Conservation (phyloP, 805 yeast genomes). For the Candida caryicola region DNA sequence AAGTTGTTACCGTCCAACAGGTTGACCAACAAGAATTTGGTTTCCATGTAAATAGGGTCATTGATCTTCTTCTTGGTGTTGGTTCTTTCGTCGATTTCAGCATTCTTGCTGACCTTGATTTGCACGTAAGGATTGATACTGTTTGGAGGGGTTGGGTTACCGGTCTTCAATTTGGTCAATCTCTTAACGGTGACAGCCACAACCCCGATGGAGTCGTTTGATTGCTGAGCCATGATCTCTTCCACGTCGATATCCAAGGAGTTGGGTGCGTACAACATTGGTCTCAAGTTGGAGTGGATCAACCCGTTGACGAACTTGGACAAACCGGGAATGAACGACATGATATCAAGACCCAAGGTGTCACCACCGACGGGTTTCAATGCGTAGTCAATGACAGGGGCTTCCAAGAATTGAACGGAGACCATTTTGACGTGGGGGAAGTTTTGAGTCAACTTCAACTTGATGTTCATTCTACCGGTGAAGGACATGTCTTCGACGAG, state of each 20-base stretch:
- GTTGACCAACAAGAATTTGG: constrained; percentile 57
- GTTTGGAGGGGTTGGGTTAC: constrained; percentile 40
- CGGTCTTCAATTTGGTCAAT: constrained; percentile 47
- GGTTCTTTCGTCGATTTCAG: constrained; percentile 50
- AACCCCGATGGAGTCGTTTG: constrained; percentile 69
- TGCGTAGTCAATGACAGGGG: constrained; percentile 75
- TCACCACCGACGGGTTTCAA: constrained; percentile 89
- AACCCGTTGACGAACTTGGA: constrained; percentile 66
- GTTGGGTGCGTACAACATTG: constrained; percentile 81
- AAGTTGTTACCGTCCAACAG: constrained; percentile 53
- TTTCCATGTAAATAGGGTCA: constrained; percentile 66
- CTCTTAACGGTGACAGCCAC: constrained; percentile 60
- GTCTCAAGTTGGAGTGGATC: constrained; percentile 68
- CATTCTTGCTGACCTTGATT: constrained; percentile 35
- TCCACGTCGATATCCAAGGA: constrained; percentile 73
- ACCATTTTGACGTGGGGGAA: constrained; percentile 80
- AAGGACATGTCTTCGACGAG: constrained; percentile 79
- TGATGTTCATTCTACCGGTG: constrained; percentile 64
- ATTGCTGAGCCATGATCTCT: constrained; percentile 60
- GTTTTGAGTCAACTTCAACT: constrained; percentile 55
- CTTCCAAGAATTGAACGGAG: constrained; percentile 69
- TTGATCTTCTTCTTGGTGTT: constrained; percentile 54
- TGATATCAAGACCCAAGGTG: constrained; percentile 79
- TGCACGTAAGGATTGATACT: constrained; percentile 56
- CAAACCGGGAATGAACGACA: constrained; percentile 81